A percentile compares a stretch with the other conserved stretches of the same genome.
phyloP scores from a whole-genome alignment of 305 asterid species.

The Ajuga reptans region DNA sequence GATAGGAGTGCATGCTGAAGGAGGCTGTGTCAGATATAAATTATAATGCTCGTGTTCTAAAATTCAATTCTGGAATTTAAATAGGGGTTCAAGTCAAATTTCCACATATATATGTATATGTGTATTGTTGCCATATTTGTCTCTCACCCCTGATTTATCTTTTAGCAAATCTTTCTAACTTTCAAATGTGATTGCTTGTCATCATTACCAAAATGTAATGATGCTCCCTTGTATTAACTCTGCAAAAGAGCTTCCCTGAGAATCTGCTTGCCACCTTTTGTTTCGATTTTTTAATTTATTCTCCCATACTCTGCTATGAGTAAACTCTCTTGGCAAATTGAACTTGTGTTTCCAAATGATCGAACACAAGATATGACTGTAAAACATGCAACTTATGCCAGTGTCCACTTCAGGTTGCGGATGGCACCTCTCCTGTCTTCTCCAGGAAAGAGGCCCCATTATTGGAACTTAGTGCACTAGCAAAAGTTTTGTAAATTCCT shows the following conservation, averaged over 20 bases:
- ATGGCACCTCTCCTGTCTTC: not conserved
- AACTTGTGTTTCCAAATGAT: too few relatives aligned
- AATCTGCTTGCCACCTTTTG: not conserved
- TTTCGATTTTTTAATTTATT: too few relatives aligned
- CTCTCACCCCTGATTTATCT: not conserved
- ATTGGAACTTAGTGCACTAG: not conserved
- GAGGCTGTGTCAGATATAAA: too few relatives aligned
- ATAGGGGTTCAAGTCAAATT: too few relatives aligned
- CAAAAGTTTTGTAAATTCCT: not conserved
- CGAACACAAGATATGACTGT: not conserved
- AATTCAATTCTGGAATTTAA: not conserved
- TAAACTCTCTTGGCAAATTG: too few relatives aligned
- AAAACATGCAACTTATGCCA: not conserved
- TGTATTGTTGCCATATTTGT: too few relatives aligned
- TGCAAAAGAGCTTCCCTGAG: not conserved
- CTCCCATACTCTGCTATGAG: too few relatives aligned
- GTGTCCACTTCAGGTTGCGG: not conserved
- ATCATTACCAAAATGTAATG: not conserved
- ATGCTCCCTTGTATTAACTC: not conserved
- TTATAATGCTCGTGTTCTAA: not conserved
- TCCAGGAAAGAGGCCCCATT: not conserved
- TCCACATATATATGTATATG: too few relatives aligned
- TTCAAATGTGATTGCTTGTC: not conserved
- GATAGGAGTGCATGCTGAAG: too few relatives aligned
- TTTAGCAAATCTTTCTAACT: not conserved